Conservation (phyloP, 345 rosid genomes). For the Rhizophora apiculata region DNA sequence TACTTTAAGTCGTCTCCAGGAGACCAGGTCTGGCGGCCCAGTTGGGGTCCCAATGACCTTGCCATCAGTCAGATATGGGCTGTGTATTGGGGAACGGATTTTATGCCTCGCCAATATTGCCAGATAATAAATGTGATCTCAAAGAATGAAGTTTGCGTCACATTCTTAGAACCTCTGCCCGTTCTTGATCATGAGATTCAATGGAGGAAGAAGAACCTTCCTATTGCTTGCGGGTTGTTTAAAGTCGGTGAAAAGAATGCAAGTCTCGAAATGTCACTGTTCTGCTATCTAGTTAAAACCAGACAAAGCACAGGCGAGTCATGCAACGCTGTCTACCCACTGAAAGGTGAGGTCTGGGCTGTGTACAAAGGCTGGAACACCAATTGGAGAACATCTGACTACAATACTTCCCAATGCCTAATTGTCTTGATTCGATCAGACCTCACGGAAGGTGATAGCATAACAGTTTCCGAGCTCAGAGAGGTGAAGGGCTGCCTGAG, state of each 20-base stretch:
- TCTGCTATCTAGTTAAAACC: slow-evolving; percentile 13
- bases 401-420: not conserved
- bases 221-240: slow-evolving; percentile 18
- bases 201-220: slow-evolving; percentile 10
- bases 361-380: slow-evolving; percentile 14
- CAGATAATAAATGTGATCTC: slow-evolving; percentile 9
- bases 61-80: slow-evolving; percentile 20
- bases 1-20: not conserved
- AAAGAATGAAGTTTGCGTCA: slow-evolving; percentile 2
- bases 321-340: slow-evolving; percentile 18
- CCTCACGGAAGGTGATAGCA: slow-evolving; percentile 8
- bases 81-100: slow-evolving; percentile 10
- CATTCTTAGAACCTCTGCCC: slow-evolving; percentile 20
- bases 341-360: slow-evolving; percentile 28
- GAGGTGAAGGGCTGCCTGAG: slow-evolving; percentile 19
- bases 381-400: slow-evolving; percentile 7
- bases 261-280: slow-evolving; percentile 6
- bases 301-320: not conserved
- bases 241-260: slow-evolving; percentile 5
- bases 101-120: slow-evolving; percentile 16
- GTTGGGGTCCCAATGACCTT: slow-evolving; percentile 5
- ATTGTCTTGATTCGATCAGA: slow-evolving; percentile 20
- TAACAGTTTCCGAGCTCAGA: slow-evolving; percentile 9
- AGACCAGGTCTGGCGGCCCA: not conserved
- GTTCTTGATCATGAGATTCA: slow-evolving; percentile 14